Base-by-base conservation (phyloP, 129 eudicot species). In the Flaveria ramosissima region DNA sequence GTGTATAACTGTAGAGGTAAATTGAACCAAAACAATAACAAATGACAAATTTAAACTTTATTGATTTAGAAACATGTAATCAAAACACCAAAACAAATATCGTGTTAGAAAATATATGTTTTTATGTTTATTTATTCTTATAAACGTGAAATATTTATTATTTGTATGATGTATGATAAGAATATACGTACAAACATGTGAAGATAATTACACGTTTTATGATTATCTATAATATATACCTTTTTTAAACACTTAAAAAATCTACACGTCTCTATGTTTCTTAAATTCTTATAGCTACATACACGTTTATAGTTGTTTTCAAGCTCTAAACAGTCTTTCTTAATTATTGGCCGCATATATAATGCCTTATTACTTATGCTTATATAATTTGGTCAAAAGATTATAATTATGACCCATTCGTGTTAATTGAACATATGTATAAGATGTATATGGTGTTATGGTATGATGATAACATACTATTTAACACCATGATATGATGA, bases 251-350 rank as follows among this genome's bases (percentile, higher is more conserved):
- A n/a, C 23, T 53, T 17, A n/a, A 7, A 17, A 53, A n/a, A 53
- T 9, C 19, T 51, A 53, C 60, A 53, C 24, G 60, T 17, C 23
- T 53, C 26, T 5, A 17, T 53, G 19, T 53, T 53, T n/a, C 23
- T 53, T n/a, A 17, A 3, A 3, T 53, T n/a, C 23, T 53, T n/a
- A 17, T 12, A 3, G 36, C 3, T 16, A 52, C 1, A 50, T 15
- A 24, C n/a, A 60, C 39, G 66, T 60, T 26, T 27, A 26, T 62
- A 26, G 5, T 26, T 27, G 10, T 6, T 14, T 1, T 0, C 20
- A 62, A 30, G 20, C 17, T 62, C 20, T 27, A 27, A 26, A 62
- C 68, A 62, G 68, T 62, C 20, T 62, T 62, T 62, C 42, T 59
- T 62, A 62, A 62, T 26, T 62, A 62, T 26, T 62, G 45, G 45